Base-by-base conservation (phyloP, 768 basidiomycete genomes). In the Atractiella rhizophila region DNA sequence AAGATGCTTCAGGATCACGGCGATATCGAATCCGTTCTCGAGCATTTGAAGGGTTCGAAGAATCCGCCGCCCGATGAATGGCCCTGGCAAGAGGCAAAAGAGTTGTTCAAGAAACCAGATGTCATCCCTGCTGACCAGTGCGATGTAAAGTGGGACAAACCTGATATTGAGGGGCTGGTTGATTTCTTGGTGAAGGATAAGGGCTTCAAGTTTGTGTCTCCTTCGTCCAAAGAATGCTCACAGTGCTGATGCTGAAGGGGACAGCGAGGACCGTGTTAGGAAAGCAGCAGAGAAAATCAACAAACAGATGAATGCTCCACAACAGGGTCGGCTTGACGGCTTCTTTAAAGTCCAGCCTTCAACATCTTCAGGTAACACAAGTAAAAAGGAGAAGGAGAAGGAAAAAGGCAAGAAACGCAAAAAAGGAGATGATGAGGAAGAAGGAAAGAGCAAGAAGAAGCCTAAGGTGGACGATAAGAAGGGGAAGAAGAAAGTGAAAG, bases 21-120 rank as follows among this genome's bases (percentile, higher is more conserved):
- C 8, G 65, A 66, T 9, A 66, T 98, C 16, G 69, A 65, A 32
- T 67, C 64, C 3, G 74, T 91, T 28, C 62, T 91, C 27, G 68
- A 73, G 43, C 73, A 81, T 11, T 55, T 56, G 27, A 63, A 60
- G 6, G 61, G 60, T 18, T 65, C 63, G 8, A 56, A 70, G 36
- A 74, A 74, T 57, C 63, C 67, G 16, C 66, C 94, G 28, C 88
- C 91, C 0, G 85, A 85, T 33, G 74, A 88, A 44, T 98, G 88
- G 88, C 81, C 81, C 35, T 96, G 81, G 80, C 73, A 86, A 57
- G 76, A 83, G 47, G 91, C 91, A 28, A 85, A 85, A 60, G 68
- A 73, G 56, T 54, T 98, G 20, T 98, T 98, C 54, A 60, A 74
- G 59, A 70, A 75, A 37, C 91, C 91, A 2, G 82, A 91, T 45